These are phyloP conservation scores for Arthonia radiata DNA, from an alignment of 495 filamentous ascomycete species.

Conservation along the genomic window DNA sequence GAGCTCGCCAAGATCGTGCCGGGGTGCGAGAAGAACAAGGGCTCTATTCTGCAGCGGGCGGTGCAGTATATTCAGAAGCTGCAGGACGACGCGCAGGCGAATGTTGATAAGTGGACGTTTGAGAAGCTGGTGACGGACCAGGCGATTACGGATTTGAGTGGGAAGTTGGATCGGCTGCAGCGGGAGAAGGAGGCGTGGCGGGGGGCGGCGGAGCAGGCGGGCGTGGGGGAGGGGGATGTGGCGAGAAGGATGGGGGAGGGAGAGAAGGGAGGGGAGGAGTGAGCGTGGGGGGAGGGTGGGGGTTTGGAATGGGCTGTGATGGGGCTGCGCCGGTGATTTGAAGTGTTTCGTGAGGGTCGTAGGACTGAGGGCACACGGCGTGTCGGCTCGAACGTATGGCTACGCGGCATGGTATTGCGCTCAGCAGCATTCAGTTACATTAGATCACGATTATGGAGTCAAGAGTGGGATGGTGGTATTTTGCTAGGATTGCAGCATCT, in stretches of 20 bases:
- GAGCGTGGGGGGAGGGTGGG: too few relatives aligned
- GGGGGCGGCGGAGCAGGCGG: conserved; percentile 37
- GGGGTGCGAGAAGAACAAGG: conserved; percentile 97
- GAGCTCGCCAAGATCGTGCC: conserved; percentile 95
- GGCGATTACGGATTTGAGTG: conserved; percentile 72
- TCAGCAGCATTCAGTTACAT: too few relatives aligned
- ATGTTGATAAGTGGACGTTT: conserved; percentile 89
- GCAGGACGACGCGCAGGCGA: conserved; percentile 78
- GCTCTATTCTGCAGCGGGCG: conserved; percentile 80
- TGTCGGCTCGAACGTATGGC: too few relatives aligned
- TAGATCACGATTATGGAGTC: too few relatives aligned
- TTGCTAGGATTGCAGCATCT: too few relatives aligned
- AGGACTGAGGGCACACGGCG: too few relatives aligned
- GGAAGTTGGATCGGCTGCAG: conserved; percentile 77
- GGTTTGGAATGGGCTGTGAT: too few relatives aligned
- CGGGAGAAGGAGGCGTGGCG: conserved; percentile 44
- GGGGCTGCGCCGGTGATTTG: too few relatives aligned
- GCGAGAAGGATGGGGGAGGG: conserved; percentile 8
- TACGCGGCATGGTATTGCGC: too few relatives aligned
- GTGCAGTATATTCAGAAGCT: conserved; percentile 85
- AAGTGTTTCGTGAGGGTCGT: too few relatives aligned
- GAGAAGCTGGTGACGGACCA: conserved; percentile 90
- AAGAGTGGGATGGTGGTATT: too few relatives aligned
- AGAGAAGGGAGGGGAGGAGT: too few relatives aligned
- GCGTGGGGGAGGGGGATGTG: conserved; percentile 6